These are phyloP conservation scores for Penicillium thymicola DNA, from an alignment of 2,329 filamentous ascomycete genomes.

Conservation along the genomic window DNA sequence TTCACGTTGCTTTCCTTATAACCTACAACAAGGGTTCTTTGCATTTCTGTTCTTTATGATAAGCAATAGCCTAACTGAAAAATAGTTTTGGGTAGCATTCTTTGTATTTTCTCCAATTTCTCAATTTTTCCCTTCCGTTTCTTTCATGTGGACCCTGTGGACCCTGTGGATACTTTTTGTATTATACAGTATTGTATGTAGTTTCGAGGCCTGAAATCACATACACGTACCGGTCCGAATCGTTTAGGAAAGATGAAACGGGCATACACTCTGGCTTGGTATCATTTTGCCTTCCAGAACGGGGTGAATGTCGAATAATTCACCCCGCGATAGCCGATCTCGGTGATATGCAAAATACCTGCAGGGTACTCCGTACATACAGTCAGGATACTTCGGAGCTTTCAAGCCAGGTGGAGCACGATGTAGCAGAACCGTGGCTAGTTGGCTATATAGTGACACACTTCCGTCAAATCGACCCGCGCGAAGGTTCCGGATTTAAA, in stretches of 20 bases:
- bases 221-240: not conserved
- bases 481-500: constrained; percentile 9
- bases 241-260: not conserved
- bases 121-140: not conserved
- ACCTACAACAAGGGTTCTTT: no score
- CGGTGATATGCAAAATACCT: constrained; percentile 6
- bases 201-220: not conserved
- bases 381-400: constrained; percentile 8
- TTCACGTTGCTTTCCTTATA: not conserved
- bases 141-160: constrained; percentile 1
- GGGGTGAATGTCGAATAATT: not conserved
- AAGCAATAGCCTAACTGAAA: not conserved
- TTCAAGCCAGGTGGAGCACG: constrained; percentile 9
- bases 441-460: constrained; percentile 16
- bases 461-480: constrained; percentile 7
- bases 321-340: constrained; percentile 9
- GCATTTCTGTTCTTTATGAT: not conserved
- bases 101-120: no score
- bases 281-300: not conserved
- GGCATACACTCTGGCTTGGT: not conserved
- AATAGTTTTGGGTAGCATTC: not conserved
- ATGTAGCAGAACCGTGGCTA: constrained; percentile 6
- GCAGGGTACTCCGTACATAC: not conserved
- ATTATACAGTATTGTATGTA: not conserved
- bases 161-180: not conserved